These are phyloP conservation scores for Fusarium foetens DNA, from an alignment of 2,329 filamentous ascomycete species.

Conservation along the genomic window DNA sequence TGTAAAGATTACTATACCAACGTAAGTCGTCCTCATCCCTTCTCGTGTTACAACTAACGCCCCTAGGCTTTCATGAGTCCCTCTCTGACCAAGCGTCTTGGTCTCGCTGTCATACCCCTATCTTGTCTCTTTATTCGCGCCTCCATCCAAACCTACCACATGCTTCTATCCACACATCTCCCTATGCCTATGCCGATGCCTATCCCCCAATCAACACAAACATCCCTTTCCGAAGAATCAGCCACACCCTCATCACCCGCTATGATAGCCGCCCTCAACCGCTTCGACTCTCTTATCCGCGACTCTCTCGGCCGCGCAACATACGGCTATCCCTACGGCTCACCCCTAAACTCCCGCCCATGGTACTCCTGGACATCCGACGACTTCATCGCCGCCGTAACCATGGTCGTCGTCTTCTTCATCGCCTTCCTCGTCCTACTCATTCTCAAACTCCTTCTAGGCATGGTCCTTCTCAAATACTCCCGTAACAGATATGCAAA, in stretches of 20 bases:
- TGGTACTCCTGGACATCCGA: slow-evolving; percentile 73
- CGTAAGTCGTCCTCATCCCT: slow-evolving; percentile 57
- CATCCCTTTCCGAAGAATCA: slow-evolving; percentile 72
- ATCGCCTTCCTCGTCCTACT: slow-evolving; percentile 86
- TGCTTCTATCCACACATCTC: slow-evolving; percentile 92
- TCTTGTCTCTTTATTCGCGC: slow-evolving; percentile 96
- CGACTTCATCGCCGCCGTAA: slow-evolving; percentile 77
- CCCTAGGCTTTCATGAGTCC: slow-evolving; percentile 85
- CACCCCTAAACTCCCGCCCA: slow-evolving; percentile 52
- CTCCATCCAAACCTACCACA: slow-evolving; percentile 95
- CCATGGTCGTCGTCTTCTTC: slow-evolving; percentile 88
- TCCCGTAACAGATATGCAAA: slow-evolving; percentile 79
- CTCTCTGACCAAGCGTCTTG: slow-evolving; percentile 87
- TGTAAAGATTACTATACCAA: slow-evolving; percentile 99
- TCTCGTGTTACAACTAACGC: slow-evolving; percentile 19
- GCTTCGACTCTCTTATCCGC: slow-evolving; percentile 79
- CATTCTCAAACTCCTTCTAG: slow-evolving; percentile 84
- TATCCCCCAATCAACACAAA: slow-evolving; percentile 71
- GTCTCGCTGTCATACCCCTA: slow-evolving; percentile 89
- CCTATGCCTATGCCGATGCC: slow-evolving; percentile 78
- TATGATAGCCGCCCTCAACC: slow-evolving; percentile 79
- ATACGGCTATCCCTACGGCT: slow-evolving; percentile 66
- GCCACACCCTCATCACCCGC: slow-evolving; percentile 74
- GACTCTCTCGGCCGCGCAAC: slow-evolving; percentile 80
- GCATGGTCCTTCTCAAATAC: slow-evolving; percentile 86